Evolutionary conservation across 2,329 filamentous ascomycete species (phyloP), one percentile per base, ranked within the genome.

Genomic region (Cladosporium phlei): DNA sequence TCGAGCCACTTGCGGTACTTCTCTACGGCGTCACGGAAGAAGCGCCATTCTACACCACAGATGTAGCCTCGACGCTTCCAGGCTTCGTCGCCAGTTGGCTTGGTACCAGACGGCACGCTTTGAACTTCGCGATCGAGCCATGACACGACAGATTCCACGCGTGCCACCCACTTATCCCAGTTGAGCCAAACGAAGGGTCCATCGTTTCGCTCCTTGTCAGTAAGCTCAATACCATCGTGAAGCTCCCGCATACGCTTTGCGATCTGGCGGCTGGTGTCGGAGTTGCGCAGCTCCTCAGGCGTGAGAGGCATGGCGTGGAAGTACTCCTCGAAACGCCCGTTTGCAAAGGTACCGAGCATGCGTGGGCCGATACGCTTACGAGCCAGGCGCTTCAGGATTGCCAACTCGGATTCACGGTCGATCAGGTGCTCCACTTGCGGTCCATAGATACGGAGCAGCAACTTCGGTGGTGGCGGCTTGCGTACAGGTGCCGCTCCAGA

Each of bases 161-260:
- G 78, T 32, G 79, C 71, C 5, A 90, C 76, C 90, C 90, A 96
- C 62, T 85, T 86, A 64, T 97, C 89, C 91, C 91, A 98, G 62
- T 95, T 97, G 56, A 79, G 82, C 79, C 88, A 95, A 9, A 95
- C 85, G 46, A 82, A 84, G 0, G 93, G 86, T 0, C 93, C 93
- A 16, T 77, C 82, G 27, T 86, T 78, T 40, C 82, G 78, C 67
- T 98, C 93, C 27, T 82, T 75, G 1, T 84, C 78, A 0, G 95
- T 76, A 16, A 98, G 73, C 21, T 96, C 89, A 52, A 98, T 85
- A 0, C 93, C 93, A 43, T 95, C 87, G 59, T 98, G 93, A 27
- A 98, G 76, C 66, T 98, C 93, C 52, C 90, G 79, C 88, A 98
- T 95, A 40, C 93, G 86, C 73, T 97, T 97, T 10, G 93, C 91